Percentiles rank a stretch among this genome's conserved stretches.
Evolutionary conservation across 768 basidiomycete genomes (phyloP).

Genomic region (Imleria badia): DNA sequence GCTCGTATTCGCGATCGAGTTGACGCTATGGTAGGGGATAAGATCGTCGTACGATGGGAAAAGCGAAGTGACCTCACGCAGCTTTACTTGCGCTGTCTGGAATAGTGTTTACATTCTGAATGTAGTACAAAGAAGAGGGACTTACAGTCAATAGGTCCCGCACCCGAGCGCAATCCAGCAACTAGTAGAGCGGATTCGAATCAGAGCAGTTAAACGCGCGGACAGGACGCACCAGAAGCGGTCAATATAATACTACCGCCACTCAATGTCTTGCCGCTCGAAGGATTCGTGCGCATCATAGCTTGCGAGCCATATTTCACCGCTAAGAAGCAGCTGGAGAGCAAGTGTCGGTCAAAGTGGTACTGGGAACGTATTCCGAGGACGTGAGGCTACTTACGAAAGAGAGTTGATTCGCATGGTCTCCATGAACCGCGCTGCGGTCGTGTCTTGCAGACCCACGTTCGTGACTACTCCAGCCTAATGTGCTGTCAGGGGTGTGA

Average conservation of each 20-base stretch:
- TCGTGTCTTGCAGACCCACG: constrained; percentile 48
- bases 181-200: constrained; percentile 45
- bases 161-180: constrained; percentile 81
- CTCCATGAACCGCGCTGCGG: constrained; percentile 69
- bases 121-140: background rate
- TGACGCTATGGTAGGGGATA: constrained; percentile 55
- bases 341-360: background rate
- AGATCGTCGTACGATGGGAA: background rate
- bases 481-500: constrained; percentile 1
- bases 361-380: constrained; percentile 1
- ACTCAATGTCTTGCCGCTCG: constrained; percentile 64
- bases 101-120: constrained; percentile 15
- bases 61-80: constrained; percentile 53
- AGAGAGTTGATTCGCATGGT: constrained; percentile 74
- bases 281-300: constrained; percentile 68
- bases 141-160: constrained; percentile 80
- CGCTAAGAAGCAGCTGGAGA: constrained; percentile 78
- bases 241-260: constrained; percentile 87
- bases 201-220: background rate
- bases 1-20: constrained; percentile 81
- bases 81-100: constrained; percentile 92
- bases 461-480: constrained; percentile 67
- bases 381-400: constrained; percentile 40
- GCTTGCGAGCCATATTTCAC: constrained; percentile 83
- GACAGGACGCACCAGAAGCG: constrained; percentile 61